Base-by-base conservation (phyloP, 352 stramenopile genomes). In the Aphanomyces invadans region DNA sequence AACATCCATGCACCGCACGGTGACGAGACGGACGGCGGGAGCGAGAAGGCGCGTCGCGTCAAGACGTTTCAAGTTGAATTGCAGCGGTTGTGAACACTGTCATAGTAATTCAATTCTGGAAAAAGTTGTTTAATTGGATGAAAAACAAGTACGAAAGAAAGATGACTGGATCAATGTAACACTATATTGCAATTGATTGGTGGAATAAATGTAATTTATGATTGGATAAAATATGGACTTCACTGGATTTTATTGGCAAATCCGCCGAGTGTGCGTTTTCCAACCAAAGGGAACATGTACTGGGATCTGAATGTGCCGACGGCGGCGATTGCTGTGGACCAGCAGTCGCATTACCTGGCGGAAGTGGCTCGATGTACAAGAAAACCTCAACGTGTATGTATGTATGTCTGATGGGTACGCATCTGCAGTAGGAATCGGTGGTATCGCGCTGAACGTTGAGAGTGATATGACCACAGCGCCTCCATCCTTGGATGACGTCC, bases 251-350 rank as follows among this genome's bases (percentile, higher is more conserved):
- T 21, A 63, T 63, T 63, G 55, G 23, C 25, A 39, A n/a, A 57
- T 38, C n/a, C 29, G 9, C 11, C 25, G 19, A 38, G 25, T 38
- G 15, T 5, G 29, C 12, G 19, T 57, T 57, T 54, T 57, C 49
- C 49, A 57, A 17, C 29, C 49, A 57, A 57, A 57, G 36, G 26
- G 42, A 21, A 7, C 51, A 63, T 76, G 73, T 93, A 90, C 74
- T 71, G 78, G 55, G 85, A 93, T 74, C 68, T 93, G 69, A 89
- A 85, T 38, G 79, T 93, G 55, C 78, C 72, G 55, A 79, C 69
- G 26, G 62, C 71, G 3, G 9, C 46, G 4, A 23, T 49, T 3
- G 33, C 55, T 21, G 21, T 4, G 15, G 32, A 48, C 5, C n/a
- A 26, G 28, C 45, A 67, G 62, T 74, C 79, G 28, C 74, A 88